Conservation (phyloP, 306 rosid genomes). For the Betula pendula region DNA sequence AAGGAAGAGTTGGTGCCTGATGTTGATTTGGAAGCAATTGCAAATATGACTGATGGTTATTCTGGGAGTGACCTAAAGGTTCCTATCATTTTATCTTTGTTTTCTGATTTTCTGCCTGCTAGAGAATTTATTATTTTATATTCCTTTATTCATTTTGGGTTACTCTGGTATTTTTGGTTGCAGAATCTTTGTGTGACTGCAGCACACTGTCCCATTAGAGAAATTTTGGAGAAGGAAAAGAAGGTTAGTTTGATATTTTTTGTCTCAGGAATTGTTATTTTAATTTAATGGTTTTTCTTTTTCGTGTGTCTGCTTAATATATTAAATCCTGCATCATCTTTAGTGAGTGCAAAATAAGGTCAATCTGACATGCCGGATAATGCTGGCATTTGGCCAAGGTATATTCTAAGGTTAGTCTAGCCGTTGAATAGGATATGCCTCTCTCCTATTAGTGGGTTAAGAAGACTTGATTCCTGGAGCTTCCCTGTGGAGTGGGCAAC, state of each 20-base stretch:
- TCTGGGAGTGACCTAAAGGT: conserved; percentile 99
- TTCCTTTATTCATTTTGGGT: neutral
- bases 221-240: conserved; percentile 89
- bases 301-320: neutral
- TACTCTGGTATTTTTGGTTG: conserved; percentile 35
- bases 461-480: no score
- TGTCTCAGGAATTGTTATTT: neutral
- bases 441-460: no score
- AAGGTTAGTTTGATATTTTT: conserved; percentile 46
- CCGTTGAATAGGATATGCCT: no score
- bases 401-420: neutral
- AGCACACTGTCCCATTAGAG: conserved; percentile 88
- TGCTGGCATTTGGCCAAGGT: neutral
- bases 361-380: neutral
- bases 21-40: conserved; percentile 73
- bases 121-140: conserved; percentile 6
- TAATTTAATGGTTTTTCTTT: neutral
- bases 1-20: conserved; percentile 82
- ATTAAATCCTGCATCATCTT: neutral
- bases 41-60: conserved; percentile 91
- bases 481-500: no score
- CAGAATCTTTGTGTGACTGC: conserved; percentile 92
- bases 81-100: conserved; percentile 7
- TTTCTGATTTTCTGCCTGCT: conserved; percentile 11
- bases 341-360: neutral